phyloP scores from a whole-genome alignment of 306 rosid species.

The Rubus parviflorus region DNA sequence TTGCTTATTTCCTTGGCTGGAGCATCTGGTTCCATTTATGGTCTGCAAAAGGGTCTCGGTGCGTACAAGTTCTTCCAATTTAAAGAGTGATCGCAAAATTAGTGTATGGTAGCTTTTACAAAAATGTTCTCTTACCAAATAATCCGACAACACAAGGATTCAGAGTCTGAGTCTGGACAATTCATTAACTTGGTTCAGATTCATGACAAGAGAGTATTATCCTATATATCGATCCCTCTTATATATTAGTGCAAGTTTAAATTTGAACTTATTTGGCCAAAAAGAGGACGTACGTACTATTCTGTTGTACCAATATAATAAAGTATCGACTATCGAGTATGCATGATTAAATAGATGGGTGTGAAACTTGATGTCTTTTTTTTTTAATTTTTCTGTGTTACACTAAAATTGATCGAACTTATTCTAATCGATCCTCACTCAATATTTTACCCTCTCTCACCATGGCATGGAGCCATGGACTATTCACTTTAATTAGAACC shows the following conservation, averaged over 20 bases:
- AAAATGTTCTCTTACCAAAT: background rate
- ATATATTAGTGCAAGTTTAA: too few species aligned
- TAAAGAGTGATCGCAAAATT: constrained; percentile 28
- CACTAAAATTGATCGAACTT: too few species aligned
- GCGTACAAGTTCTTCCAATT: constrained; percentile 42
- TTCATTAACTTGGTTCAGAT: background rate
- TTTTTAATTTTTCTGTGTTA: too few species aligned
- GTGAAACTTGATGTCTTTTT: too few species aligned
- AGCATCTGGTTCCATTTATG: constrained; percentile 47
- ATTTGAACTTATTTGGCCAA: background rate
- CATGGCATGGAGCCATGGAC: too few species aligned
- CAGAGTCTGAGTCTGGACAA: background rate
- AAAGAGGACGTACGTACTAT: background rate
- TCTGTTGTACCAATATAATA: background rate
- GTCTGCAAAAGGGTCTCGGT: constrained; percentile 35
- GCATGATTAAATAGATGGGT: too few species aligned
- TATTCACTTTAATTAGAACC: background rate
- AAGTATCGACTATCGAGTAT: background rate
- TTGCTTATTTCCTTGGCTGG: constrained; percentile 44
- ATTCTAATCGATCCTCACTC: too few species aligned
- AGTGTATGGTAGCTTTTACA: background rate
- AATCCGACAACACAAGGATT: background rate
- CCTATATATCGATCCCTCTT: too few species aligned
- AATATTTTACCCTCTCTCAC: too few species aligned
- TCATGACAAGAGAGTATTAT: background rate